A percentile compares a stretch with the other conserved stretches of the same genome.
phyloP scores from a whole-genome alignment of 2,329 filamentous ascomycete genomes.

The Gnomoniopsis smithogilvyi region DNA sequence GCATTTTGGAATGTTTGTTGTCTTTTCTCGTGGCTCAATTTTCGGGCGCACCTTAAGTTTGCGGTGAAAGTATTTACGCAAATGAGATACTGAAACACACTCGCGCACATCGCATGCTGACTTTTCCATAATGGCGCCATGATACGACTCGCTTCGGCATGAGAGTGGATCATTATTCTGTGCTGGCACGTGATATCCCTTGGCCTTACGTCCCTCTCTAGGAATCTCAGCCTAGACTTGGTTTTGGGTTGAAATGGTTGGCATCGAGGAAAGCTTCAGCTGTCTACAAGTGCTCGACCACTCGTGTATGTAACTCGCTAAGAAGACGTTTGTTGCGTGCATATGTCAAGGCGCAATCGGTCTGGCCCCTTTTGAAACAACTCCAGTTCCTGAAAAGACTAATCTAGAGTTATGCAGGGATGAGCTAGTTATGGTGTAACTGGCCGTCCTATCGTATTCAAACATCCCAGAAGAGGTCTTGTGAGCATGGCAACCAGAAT shows the following conservation, averaged over 20 bases:
- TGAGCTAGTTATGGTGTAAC: no score
- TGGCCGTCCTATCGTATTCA: no score
- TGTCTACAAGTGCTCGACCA: no score
- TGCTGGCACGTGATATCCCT: background rate
- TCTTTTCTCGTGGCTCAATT: background rate
- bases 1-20: slow-evolving; percentile 26
- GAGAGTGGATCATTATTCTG: background rate
- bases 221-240: no score
- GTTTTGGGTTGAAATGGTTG: no score
- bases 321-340: no score
- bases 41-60: background rate
- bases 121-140: background rate
- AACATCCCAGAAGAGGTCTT: background rate
- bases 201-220: background rate
- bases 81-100: background rate
- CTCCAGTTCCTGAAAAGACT: no score
- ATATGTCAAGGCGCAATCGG: no score
- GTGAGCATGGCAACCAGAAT: background rate
- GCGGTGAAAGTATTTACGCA: background rate
- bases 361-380: no score
- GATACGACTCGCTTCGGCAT: background rate
- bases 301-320: no score
- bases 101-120: background rate
- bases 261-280: no score
- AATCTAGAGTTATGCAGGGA: no score